Base-by-base conservation (phyloP, 2,329 filamentous ascomycete genomes). In the Fusarium decemcellulare region DNA sequence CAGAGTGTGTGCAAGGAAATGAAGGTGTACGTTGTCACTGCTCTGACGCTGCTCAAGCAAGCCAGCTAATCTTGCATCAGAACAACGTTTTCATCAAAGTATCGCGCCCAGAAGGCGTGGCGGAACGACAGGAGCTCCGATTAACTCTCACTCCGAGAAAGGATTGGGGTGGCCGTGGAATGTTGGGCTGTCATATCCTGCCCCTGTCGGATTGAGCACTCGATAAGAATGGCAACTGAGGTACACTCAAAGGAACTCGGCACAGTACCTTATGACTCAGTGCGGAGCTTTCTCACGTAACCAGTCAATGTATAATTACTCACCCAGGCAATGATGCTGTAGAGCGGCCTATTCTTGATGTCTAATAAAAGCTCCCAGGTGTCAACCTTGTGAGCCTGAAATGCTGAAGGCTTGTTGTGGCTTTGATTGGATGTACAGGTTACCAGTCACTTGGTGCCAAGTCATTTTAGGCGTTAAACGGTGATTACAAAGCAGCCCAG, bases 141-240 rank as follows among this genome's bases (percentile, higher is more conserved):
- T 81, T 98, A 74, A 90, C 88, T 68, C 82, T 99, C 68, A 93
- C 86, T 50, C 95, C 95, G 56, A 87, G 89, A 73, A 88, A 89
- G 46, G 86, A 95, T 76, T 99, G 96, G 95, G 95, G 95, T 71
- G 96, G 96, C 32, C 87, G 94, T 79, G 96, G 95, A 12, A 83
- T 97, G 78, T 83, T 99, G 74, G 95, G 95, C 58, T 99, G 95
- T 79, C 95, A 98, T 82, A 88, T 98, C 68, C 82, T 97, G 71
- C 94, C 93, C 29, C 72, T 97, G 60, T 97, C 83, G 57, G 18
- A 16, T 34, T 43, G 55, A 27, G 37, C 15, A 50, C n/a, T 32
- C 29, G n/a, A 50, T 61, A 44, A 51, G 23, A 8, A 51, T 46
- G 32, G 15, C 36, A 57, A 29, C 5, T 34, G 23, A 57, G 53